Evolutionary conservation across 116 monocot genomes (phyloP).

Genomic region (Papilionanthe hybrid): DNA sequence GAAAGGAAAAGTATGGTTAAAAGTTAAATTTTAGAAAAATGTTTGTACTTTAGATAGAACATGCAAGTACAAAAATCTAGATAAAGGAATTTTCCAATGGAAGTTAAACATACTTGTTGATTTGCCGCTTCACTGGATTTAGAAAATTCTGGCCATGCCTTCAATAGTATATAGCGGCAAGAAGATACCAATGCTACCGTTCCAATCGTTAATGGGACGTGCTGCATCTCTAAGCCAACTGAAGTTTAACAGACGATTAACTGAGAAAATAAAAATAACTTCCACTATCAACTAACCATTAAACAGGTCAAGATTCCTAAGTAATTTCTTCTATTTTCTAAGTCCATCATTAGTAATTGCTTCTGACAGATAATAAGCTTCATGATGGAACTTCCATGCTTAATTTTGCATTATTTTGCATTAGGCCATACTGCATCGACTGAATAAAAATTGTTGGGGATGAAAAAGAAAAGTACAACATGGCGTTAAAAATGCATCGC

Average conservation of each 20-base stretch:
- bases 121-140: constrained; percentile 91
- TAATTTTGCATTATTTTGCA: neutral
- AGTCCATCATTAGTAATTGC: no score
- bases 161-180: constrained; percentile 59
- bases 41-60: neutral
- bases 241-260: constrained; percentile 13
- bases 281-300: neutral
- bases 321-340: neutral
- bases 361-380: neutral
- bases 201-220: constrained; percentile 57
- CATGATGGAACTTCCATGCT: neutral
- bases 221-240: constrained; percentile 84
- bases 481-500: neutral
- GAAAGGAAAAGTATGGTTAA: no score
- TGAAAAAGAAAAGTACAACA: neutral
- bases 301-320: neutral
- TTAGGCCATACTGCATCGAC: neutral
- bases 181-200: constrained; percentile 66
- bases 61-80: neutral
- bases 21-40: neutral
- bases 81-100: neutral
- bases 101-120: constrained; percentile 42
- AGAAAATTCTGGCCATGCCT: constrained; percentile 77
- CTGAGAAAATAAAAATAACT: neutral
- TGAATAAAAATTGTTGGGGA: neutral